Conservation (phyloP, 345 rosid species). For the Citrus australasica region DNA sequence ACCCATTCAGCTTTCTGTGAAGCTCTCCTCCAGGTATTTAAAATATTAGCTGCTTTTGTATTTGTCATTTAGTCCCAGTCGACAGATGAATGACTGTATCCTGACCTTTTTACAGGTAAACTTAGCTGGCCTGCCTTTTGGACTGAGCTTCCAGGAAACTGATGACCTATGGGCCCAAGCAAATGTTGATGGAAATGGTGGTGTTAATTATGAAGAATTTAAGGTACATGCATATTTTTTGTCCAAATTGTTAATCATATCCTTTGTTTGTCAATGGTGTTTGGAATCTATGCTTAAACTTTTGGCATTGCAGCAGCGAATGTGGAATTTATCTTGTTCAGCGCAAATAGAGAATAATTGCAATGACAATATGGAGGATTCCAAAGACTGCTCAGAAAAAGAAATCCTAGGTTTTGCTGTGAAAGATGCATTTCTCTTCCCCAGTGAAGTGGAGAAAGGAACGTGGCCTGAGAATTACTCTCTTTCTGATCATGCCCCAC, state of each 20-base stretch:
- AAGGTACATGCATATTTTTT: constrained; percentile 35
- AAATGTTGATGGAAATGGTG: constrained; percentile 56
- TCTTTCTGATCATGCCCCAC: constrained; percentile 89
- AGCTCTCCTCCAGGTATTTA: constrained; percentile 59
- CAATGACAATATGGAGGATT: constrained; percentile 22
- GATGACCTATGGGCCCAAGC: constrained; percentile 64
- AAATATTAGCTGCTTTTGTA: background rate
- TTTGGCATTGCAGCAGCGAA: constrained; percentile 26
- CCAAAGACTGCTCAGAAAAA: constrained; percentile 14
- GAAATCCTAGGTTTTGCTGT: constrained; percentile 68
- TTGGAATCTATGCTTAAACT: background rate
- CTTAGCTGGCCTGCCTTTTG: constrained; percentile 51
- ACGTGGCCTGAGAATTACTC: constrained; percentile 85
- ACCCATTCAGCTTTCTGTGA: constrained; percentile 61
- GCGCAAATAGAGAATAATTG: constrained; percentile 24
- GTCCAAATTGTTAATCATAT: background rate
- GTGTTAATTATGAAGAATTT: constrained; percentile 58
- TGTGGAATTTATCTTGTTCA: constrained; percentile 36
- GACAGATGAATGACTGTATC: constrained; percentile 12
- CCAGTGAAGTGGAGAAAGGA: constrained; percentile 87
- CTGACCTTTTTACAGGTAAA: constrained; percentile 39
- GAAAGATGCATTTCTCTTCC: constrained; percentile 75
- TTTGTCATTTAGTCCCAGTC: background rate
- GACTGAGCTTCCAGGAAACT: constrained; percentile 59
- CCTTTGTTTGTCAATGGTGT: background rate